Percentiles rank a stretch among this genome's conserved stretches.
These are phyloP conservation scores for Entomophthora muscae DNA, from an alignment of 371 early-diverging fungal genomes.

Conservation along the genomic window DNA sequence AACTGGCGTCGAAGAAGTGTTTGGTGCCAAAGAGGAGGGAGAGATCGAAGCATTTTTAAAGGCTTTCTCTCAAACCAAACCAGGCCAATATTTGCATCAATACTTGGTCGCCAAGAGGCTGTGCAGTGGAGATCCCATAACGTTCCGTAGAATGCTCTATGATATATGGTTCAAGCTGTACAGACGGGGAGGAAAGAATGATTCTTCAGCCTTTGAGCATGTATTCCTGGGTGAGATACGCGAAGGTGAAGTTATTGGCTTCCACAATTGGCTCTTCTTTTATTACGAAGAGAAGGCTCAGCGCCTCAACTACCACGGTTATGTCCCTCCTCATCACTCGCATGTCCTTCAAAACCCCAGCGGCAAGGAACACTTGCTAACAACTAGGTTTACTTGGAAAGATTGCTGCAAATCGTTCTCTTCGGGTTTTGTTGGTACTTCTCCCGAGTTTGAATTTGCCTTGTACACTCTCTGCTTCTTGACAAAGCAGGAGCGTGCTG, in stretches of 20 bases:
- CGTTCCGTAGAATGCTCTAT: constrained; percentile 16
- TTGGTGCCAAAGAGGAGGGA: constrained; percentile 12
- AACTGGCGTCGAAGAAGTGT: constrained; percentile 18
- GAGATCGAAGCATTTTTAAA: constrained; percentile 23
- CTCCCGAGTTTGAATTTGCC: constrained; percentile 35
- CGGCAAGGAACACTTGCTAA: constrained; percentile 11
- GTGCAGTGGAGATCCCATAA: constrained; percentile 8
- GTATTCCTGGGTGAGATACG: constrained; percentile 26
- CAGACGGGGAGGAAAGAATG: constrained; percentile 10
- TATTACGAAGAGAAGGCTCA: constrained; percentile 20
- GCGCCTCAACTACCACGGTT: constrained; percentile 23
- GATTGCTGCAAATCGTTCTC: constrained; percentile 21
- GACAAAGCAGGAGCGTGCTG: neutral
- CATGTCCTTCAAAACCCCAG: constrained; percentile 11
- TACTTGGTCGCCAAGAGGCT: constrained; percentile 15
- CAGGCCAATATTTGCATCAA: constrained; percentile 17
- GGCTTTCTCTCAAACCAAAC: constrained; percentile 14
- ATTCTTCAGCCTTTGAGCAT: constrained; percentile 28
- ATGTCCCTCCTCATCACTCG: constrained; percentile 15
- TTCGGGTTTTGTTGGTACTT: constrained; percentile 22
- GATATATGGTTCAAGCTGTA: constrained; percentile 23
- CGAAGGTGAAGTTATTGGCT: constrained; percentile 20
- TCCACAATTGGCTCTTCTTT: constrained; percentile 32
- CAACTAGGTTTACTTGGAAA: constrained; percentile 20
- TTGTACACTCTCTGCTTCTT: constrained; percentile 21